Evolutionary conservation across 148 eudicot genomes (phyloP).

Genomic region (Fagopyrum tataricum): DNA sequence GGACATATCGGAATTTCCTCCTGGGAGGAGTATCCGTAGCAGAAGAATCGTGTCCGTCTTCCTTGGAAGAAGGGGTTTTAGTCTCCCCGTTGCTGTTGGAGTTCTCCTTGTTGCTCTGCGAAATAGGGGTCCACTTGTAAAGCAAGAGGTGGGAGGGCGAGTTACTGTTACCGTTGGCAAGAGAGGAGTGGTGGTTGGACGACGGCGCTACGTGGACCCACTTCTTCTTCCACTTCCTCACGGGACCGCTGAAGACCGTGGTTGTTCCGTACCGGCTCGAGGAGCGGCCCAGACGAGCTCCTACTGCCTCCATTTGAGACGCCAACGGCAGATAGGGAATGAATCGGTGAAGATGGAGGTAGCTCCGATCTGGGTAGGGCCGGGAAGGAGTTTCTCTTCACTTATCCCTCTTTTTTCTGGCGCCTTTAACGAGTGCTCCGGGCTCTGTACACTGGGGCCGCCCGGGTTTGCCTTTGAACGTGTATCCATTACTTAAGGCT

Average conservation of each 20-base stretch:
- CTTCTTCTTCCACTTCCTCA: constrained; percentile 83
- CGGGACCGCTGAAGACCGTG: constrained; percentile 77
- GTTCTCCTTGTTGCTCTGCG: constrained; percentile 26
- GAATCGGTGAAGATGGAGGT: constrained; percentile 7
- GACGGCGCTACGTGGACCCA: constrained; percentile 64
- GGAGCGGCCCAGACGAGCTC: constrained; percentile 77
- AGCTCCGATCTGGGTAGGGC: not conserved
- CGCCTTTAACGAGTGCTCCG: not conserved
- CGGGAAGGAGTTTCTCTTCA: not conserved
- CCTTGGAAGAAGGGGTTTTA: constrained; percentile 10
- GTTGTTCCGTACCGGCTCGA: constrained; percentile 66
- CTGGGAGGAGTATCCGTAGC: constrained; percentile 40
- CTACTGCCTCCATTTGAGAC: constrained; percentile 66
- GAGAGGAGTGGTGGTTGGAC: constrained; percentile 17
- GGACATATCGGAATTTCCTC: constrained; percentile 65
- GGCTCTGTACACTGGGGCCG: not conserved
- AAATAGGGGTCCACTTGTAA: constrained; percentile 69
- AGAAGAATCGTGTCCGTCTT: constrained; percentile 11
- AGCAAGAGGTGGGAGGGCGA: constrained; percentile 42
- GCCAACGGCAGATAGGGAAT: constrained; percentile 15
- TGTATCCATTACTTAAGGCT: not conserved
- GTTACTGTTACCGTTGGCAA: constrained; percentile 20
- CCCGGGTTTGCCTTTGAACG: not conserved
- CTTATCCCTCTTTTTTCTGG: not conserved
- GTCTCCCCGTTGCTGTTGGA: constrained; percentile 4